Evolutionary conservation across 208 protist genomes (phyloP).

Genomic region (Trypanosomatidae sp.): DNA sequence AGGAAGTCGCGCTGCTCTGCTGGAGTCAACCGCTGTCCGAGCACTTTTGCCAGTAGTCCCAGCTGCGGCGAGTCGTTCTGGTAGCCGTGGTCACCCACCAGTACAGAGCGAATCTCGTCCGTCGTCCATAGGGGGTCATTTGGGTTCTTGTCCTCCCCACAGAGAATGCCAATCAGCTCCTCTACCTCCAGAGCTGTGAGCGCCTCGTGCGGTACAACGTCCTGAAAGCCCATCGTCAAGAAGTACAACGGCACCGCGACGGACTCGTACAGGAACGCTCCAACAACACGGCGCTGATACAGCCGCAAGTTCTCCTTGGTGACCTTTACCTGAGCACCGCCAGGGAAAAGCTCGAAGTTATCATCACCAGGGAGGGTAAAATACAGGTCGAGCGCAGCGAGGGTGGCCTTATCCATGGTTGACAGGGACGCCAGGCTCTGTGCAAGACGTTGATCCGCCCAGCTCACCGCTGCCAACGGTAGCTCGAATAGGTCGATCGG

Average conservation of each 20-base stretch:
- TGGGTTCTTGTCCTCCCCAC: constrained; percentile 44
- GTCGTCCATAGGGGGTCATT: constrained; percentile 76
- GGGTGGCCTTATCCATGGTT: constrained; percentile 31
- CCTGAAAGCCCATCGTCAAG: constrained; percentile 61
- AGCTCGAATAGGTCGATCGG: constrained; percentile 75
- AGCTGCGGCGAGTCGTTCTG: constrained; percentile 84
- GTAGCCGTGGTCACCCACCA: constrained; percentile 91
- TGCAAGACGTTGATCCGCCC: constrained; percentile 61
- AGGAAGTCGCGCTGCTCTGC: constrained; percentile 86
- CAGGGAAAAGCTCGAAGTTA: constrained; percentile 53
- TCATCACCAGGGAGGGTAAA: constrained; percentile 88
- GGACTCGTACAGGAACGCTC: constrained; percentile 70
- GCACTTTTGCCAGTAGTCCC: constrained; percentile 63
- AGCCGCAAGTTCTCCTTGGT: constrained; percentile 44
- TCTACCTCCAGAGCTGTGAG: constrained; percentile 50
- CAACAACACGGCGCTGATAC: constrained; percentile 65
- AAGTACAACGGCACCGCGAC: constrained; percentile 67
- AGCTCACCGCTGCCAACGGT: constrained; percentile 42
- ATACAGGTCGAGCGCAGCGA: constrained; percentile 61
- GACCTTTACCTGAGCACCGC: constrained; percentile 49
- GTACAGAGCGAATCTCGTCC: constrained; percentile 68
- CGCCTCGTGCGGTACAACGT: constrained; percentile 76
- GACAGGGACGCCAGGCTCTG: constrained; percentile 46
- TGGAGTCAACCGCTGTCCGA: constrained; percentile 66
- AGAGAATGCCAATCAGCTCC: constrained; percentile 69